Evolutionary conservation across 768 basidiomycete genomes (phyloP).

Genomic region (Hydnum rufescens): DNA sequence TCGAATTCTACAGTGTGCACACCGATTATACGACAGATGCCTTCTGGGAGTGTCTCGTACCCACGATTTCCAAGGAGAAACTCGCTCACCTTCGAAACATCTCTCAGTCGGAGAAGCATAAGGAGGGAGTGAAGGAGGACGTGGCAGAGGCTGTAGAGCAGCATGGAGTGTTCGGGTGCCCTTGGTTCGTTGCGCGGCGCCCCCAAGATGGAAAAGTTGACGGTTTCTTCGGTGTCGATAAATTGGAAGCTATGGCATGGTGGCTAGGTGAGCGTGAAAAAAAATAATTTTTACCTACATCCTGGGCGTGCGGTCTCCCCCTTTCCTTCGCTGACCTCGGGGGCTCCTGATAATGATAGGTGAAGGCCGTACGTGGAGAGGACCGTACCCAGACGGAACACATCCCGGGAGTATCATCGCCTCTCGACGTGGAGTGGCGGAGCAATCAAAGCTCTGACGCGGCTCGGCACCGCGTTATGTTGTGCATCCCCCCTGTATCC

Average conservation of each 20-base stretch:
- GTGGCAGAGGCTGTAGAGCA: not conserved
- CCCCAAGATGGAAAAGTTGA: not conserved
- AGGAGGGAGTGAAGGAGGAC: not conserved
- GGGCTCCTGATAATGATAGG: not conserved
- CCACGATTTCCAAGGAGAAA: not conserved
- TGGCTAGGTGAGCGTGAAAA: not conserved
- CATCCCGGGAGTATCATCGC: not conserved
- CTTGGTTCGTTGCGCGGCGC: not conserved
- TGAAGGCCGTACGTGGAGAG: not conserved
- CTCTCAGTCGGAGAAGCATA: not conserved
- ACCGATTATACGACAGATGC: not conserved
- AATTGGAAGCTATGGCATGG: not conserved
- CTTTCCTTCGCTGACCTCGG: not conserved
- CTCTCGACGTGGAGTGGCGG: no score
- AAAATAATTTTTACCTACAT: not conserved
- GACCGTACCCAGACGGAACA: not conserved
- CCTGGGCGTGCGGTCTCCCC: not conserved
- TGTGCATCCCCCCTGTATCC: no score
- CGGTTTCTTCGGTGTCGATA: not conserved
- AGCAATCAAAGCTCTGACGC: no score
- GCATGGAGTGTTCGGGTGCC: not conserved
- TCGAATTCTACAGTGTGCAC: not conserved
- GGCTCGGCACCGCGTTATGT: no score
- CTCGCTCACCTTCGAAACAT: not conserved
- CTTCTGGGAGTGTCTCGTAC: not conserved